Base-by-base conservation (phyloP, 2,329 filamentous ascomycete species). In the Elsinoe arachidis region DNA sequence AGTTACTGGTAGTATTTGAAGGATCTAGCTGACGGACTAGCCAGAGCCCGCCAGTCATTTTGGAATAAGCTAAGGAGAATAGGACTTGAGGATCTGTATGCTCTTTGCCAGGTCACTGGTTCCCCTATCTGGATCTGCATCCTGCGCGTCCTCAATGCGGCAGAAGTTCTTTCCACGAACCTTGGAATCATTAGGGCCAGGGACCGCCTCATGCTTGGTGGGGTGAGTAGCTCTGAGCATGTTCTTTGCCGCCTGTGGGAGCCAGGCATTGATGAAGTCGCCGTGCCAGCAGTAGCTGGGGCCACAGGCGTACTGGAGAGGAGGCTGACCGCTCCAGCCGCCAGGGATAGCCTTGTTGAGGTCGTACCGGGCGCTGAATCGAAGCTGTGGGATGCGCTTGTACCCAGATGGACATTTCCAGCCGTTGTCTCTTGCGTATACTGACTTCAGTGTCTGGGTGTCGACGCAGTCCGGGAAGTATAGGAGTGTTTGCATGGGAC, bases 181-280 rank as follows among this genome's bases (percentile, higher is more conserved):
- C 26, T 46, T 46, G 19, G 41, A 46, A 9, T 46, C 41, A 19
- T 46, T 30, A 14, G 52, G 52, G 2, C 74, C 74, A 46, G 68
- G 60, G 10, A 76, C 70, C 9, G 62, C 59, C 5, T 59, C 59
- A 38, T 71, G 76, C 17, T 72, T 59, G 62, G 73, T 73, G 47
- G 64, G 61, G 26, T 56, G 61, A 0, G 68, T 72, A 0, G 73
- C 68, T 23, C 62, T 65, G 9, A 77, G 61, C 74, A 77, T 75
- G 58, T 74, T 73, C 57, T 64, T 44, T 0, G 73, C 74, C 0
- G 68, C 70, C 54, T 76, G 72, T 14, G 63, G 63, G 1, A 71
- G 66, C 76, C 76, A 78, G 12, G 57, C 76, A 35, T 76, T 77
- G 64, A 78, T 75, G 54, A 78, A 77, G 62, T 78, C 76, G 2